Base-by-base conservation (phyloP, 164 flowering plant genomes). In the Malania oleifera region DNA sequence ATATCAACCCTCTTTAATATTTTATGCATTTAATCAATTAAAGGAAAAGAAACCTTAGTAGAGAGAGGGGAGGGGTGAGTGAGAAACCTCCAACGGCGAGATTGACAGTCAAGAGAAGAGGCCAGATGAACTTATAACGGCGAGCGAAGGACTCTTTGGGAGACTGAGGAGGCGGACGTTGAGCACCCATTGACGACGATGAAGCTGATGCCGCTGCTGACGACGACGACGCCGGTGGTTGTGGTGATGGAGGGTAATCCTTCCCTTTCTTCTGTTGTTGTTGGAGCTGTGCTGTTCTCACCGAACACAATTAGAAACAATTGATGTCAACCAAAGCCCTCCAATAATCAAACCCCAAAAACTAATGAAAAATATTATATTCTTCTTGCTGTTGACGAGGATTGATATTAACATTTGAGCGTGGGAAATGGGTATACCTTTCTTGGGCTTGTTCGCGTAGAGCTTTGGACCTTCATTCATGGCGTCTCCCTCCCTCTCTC, bases 91-190 rank as follows among this genome's bases (percentile, higher is more conserved):
- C 98, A 52, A 83, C 69, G 37, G 76, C 75, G 29, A 88, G 71
- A 72, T 86, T 88, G 43, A 77, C 88, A 38, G 82, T 64, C 72
- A 91, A 66, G 22, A 88, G 81, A 53, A 88, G 62, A 19, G 98
- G 93, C 96, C 86, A 82, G 7, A 88, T 40, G 70, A 77, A 88
- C 77, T 79, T 86, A 51, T 83, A 80, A 12, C 96, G 84, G 37
- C 88, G 75, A 38, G 77, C 78, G 57, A 87, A 81, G 0, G 92
- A 81, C 61, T 82, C 89, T 70, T 82, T 82, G 0, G 80, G 80
- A 2, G 86, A 85, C 63, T 35, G 61, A 28, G 77, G 67, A 13
- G 85, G 76, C 17, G 69, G 60, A 15, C 73, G 23, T 10, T 43
- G 54, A 10, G 72, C 3, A 20, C 64, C 65, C 68, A 67, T 65